These are phyloP conservation scores for Casuarina equisetifolia DNA, from an alignment of 306 rosid genomes.

Conservation along the genomic window DNA sequence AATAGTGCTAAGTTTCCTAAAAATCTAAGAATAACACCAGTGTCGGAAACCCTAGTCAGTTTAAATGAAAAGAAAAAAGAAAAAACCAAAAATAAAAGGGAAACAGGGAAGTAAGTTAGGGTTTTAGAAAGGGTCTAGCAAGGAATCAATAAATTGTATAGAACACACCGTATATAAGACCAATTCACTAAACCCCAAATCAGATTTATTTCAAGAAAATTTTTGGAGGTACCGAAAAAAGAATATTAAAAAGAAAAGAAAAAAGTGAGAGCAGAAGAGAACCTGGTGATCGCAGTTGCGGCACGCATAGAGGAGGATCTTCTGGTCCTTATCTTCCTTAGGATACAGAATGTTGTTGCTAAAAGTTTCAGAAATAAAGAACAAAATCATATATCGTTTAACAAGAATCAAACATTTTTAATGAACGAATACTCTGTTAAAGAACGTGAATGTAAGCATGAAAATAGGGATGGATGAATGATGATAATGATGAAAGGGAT, in stretches of 20 bases:
- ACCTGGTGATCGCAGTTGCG: conserved; percentile 98
- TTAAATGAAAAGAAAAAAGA: neutral
- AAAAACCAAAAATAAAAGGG: neutral
- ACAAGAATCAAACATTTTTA: neutral
- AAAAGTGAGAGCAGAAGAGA: conserved; percentile 2
- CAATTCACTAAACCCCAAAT: neutral
- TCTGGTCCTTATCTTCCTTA: conserved; percentile 78
- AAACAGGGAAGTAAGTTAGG: neutral
- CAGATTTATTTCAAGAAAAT: neutral
- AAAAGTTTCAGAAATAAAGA: conserved; percentile 22
- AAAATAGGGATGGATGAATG: neutral
- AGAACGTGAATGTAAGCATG: neutral
- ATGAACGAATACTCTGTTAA: neutral
- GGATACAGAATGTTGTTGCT: conserved; percentile 97
- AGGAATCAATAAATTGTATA: neutral
- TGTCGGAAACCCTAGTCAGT: neutral
- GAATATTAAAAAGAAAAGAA: neutral
- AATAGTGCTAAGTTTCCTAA: neutral
- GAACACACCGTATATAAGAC: neutral
- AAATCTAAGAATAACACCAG: neutral
- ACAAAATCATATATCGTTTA: neutral
- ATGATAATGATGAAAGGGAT: neutral
- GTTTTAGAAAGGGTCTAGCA: conserved; percentile 4
- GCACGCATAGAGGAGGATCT: conserved; percentile 86
- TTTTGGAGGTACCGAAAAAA: no score